phyloP scores from a whole-genome alignment of 805 yeast species.

The Saccharomycopsis malanga region DNA sequence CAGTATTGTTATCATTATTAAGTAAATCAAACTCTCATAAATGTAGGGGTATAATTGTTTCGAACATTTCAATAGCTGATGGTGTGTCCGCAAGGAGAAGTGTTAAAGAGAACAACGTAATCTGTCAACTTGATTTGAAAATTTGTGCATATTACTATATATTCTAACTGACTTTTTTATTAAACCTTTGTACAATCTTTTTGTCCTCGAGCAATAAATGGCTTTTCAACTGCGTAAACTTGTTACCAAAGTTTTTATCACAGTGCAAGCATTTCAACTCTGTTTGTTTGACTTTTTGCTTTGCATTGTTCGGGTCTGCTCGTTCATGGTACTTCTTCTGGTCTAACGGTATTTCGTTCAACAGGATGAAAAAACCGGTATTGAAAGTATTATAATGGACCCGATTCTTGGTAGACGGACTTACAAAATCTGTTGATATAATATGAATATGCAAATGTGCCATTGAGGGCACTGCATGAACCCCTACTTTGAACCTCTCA shows the following conservation, averaged over 20 bases:
- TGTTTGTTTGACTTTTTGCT: slow-evolving; percentile 26
- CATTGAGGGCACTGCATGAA: slow-evolving; percentile 68
- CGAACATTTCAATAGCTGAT: no score
- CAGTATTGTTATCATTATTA: no score
- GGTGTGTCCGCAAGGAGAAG: no score
- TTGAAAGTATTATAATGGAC: slow-evolving; percentile 68
- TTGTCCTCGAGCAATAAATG: slow-evolving; percentile 28
- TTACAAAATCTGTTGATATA: slow-evolving; percentile 55
- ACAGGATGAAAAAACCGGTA: slow-evolving; percentile 54
- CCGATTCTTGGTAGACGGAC: slow-evolving; percentile 48
- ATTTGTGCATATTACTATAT: no score
- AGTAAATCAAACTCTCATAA: no score
- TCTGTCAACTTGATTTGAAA: no score
- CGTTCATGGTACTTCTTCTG: slow-evolving; percentile 33
- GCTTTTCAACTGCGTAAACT: slow-evolving; percentile 36
- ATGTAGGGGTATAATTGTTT: no score
- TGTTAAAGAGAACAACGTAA: no score
- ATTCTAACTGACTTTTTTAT: no score
- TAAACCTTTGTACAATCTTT: no score
- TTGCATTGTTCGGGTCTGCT: slow-evolving; percentile 39
- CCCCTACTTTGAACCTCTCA: slow-evolving; percentile 38
- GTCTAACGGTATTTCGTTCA: slow-evolving; percentile 41
- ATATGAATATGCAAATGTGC: slow-evolving; percentile 68
- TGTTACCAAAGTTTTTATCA: slow-evolving; percentile 33
- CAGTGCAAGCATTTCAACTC: slow-evolving; percentile 40